These are phyloP conservation scores for Malus sylvestris DNA, from an alignment of 306 rosid species.

Conservation along the genomic window DNA sequence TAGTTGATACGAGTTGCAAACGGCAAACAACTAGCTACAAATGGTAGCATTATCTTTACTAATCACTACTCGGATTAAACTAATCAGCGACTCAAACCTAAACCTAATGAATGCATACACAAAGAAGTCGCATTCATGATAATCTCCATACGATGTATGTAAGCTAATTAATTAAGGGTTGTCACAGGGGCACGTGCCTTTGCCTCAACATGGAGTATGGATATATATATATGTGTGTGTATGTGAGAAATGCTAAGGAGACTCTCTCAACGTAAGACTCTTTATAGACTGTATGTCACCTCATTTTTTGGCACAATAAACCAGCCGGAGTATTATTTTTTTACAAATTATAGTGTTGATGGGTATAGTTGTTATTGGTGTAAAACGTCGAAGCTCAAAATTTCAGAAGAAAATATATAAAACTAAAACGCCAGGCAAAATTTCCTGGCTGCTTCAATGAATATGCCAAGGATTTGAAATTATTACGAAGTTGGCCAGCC, in stretches of 20 bases:
- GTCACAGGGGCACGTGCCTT: not conserved
- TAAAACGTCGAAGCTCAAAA: not conserved
- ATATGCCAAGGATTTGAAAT: not conserved
- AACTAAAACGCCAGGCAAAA: not conserved
- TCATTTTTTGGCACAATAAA: too few species aligned
- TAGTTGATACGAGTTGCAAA: not conserved
- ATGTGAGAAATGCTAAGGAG: too few species aligned
- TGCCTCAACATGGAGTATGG: not conserved
- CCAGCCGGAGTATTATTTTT: too few species aligned
- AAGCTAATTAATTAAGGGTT: not conserved
- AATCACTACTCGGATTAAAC: not conserved
- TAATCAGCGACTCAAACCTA: not conserved
- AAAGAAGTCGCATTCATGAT: not conserved
- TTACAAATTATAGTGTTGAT: too few species aligned
- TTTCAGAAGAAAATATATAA: not conserved
- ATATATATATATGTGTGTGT: not conserved
- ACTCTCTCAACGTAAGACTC: too few species aligned
- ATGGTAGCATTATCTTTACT: not conserved
- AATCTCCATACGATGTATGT: not conserved
- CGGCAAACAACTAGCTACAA: not conserved
- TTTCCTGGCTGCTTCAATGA: not conserved
- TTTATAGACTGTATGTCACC: too few species aligned
- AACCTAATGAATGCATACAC: not conserved
- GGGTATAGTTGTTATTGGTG: too few species aligned
- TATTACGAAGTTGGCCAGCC: not conserved